A percentile compares a stretch with the other conserved stretches of the same genome.
These are phyloP conservation scores for Candida boidinii DNA, from an alignment of 805 yeast species.

Conservation along the genomic window DNA sequence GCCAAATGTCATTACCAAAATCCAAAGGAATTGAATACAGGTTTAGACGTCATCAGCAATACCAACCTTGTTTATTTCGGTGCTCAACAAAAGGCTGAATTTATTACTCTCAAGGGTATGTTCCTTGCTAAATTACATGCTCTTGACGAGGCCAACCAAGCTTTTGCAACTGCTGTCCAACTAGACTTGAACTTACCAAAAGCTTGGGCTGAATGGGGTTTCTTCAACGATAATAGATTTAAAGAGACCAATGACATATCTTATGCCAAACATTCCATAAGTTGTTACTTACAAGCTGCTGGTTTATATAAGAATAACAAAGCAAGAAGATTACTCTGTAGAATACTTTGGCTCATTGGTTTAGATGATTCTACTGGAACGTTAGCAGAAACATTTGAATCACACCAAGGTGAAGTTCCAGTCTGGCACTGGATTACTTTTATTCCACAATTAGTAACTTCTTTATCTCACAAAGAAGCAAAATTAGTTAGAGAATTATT, in stretches of 20 bases:
- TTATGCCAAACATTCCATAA: slow-evolving; percentile 87
- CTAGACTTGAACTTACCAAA: slow-evolving; percentile 89
- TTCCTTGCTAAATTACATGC: slow-evolving; percentile 86
- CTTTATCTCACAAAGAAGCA: slow-evolving; percentile 88
- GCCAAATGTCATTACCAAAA: slow-evolving; percentile 96
- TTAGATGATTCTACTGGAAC: slow-evolving; percentile 81
- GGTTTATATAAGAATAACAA: slow-evolving; percentile 91
- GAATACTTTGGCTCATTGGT: slow-evolving; percentile 89
- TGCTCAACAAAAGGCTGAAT: slow-evolving; percentile 96
- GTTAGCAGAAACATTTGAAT: slow-evolving; percentile 79
- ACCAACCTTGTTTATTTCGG: slow-evolving; percentile 95
- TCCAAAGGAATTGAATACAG: slow-evolving; percentile 84
- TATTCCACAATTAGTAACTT: slow-evolving; percentile 87
- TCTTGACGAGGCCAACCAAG: slow-evolving; percentile 93
- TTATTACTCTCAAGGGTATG: slow-evolving; percentile 97
- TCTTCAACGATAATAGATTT: slow-evolving; percentile 81
- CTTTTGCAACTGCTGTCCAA: slow-evolving; percentile 96
- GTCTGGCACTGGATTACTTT: slow-evolving; percentile 99
- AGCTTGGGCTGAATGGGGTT: slow-evolving; percentile 99
- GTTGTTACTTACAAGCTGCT: slow-evolving; percentile 96
- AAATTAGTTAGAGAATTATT: slow-evolving; percentile 78
- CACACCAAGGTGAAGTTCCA: slow-evolving; percentile 92
- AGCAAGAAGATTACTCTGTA: slow-evolving; percentile 76
- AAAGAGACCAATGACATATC: slow-evolving; percentile 73
- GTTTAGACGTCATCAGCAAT: slow-evolving; percentile 92